These are phyloP conservation scores for Epichloe festucae DNA, from an alignment of 2,329 filamentous ascomycete genomes.

Conservation along the genomic window DNA sequence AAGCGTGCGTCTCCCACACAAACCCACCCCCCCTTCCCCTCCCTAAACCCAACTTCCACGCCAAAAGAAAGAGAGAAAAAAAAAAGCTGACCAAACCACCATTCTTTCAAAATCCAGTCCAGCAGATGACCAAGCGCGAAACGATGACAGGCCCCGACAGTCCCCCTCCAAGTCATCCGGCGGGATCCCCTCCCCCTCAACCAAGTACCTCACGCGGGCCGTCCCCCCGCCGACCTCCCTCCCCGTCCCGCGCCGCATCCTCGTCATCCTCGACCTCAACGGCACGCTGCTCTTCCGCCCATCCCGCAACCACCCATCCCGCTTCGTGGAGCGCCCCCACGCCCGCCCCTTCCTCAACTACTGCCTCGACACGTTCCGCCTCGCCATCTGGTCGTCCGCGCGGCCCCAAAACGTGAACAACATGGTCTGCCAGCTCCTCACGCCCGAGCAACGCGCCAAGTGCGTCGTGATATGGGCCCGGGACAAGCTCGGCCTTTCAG, in stretches of 20 bases:
- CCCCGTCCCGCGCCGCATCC: slow-evolving; percentile 43
- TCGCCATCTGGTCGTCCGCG: slow-evolving; percentile 89
- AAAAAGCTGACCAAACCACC: neutral
- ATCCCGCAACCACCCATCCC: slow-evolving; percentile 29
- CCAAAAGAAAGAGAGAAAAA: neutral
- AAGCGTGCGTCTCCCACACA: neutral
- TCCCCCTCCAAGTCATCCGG: slow-evolving; percentile 32
- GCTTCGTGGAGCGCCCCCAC: slow-evolving; percentile 51
- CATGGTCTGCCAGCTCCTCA: slow-evolving; percentile 56
- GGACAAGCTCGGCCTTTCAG: slow-evolving; percentile 57
- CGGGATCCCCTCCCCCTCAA: slow-evolving; percentile 50
- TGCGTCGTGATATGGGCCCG: slow-evolving; percentile 67
- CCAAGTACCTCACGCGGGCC: slow-evolving; percentile 47
- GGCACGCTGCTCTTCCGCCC: slow-evolving; percentile 74
- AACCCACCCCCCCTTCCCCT: neutral
- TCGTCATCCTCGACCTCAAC: slow-evolving; percentile 86
- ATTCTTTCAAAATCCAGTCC: neutral
- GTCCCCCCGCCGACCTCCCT: slow-evolving; percentile 27
- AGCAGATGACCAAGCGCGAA: neutral
- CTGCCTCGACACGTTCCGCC: slow-evolving; percentile 59
- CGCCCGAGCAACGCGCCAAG: slow-evolving; percentile 32
- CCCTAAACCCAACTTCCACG: neutral
- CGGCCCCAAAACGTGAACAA: slow-evolving; percentile 54
- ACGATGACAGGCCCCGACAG: neutral
- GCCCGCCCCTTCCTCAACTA: slow-evolving; percentile 58